These are phyloP conservation scores for Sisymbrium irio DNA, from an alignment of 345 rosid genomes.

Conservation along the genomic window DNA sequence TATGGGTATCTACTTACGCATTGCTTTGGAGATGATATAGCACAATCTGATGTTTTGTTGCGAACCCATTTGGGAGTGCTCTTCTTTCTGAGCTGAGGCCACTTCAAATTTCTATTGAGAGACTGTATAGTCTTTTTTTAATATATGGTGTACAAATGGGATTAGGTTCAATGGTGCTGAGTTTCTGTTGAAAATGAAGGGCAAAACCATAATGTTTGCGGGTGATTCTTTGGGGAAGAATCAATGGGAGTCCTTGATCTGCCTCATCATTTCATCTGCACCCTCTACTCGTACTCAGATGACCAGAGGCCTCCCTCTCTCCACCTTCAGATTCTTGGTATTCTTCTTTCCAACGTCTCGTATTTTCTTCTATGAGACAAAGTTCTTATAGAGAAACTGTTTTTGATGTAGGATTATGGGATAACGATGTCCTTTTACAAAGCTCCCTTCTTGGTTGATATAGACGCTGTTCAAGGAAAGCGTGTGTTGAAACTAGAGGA, in stretches of 20 bases:
- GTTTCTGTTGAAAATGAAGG: constrained; percentile 68
- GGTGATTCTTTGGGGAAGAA: constrained; percentile 91
- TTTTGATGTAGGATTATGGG: constrained; percentile 64
- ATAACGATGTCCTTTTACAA: constrained; percentile 58
- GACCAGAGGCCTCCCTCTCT: constrained; percentile 69
- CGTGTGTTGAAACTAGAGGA: constrained; percentile 67
- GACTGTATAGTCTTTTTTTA: background rate
- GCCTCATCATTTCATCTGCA: constrained; percentile 57
- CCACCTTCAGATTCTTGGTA: constrained; percentile 79
- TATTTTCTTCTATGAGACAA: background rate
- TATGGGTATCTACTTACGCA: background rate
- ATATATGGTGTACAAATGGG: background rate
- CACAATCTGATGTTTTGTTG: background rate
- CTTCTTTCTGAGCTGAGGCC: background rate
- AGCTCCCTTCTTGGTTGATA: constrained; percentile 89
- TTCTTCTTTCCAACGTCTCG: background rate
- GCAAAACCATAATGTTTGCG: constrained; percentile 78
- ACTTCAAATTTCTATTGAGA: background rate
- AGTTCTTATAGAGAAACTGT: background rate
- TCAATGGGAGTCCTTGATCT: constrained; percentile 90
- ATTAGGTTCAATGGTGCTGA: constrained; percentile 73
- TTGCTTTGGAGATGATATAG: background rate
- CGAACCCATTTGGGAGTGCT: background rate
- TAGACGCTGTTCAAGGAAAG: constrained; percentile 66
- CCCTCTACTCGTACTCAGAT: constrained; percentile 56